Conservation (phyloP, 805 yeast species). For the Schwanniomyces yamadae region DNA sequence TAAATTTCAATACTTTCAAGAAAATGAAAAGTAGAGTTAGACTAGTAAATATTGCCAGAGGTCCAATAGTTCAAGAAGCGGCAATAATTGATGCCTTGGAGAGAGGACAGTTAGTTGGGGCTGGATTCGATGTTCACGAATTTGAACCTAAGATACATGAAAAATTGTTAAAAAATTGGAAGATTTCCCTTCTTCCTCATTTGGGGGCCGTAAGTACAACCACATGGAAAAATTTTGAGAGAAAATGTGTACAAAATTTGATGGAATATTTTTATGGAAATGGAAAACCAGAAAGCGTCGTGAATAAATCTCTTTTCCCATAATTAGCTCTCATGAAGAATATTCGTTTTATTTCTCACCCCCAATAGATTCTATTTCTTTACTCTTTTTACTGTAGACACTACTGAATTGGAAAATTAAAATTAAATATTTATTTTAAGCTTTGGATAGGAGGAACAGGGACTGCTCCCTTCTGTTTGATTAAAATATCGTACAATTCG, state of each 20-base stretch:
- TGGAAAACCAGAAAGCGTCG: constrained; percentile 27
- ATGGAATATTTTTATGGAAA: constrained; percentile 33
- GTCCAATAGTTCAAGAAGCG: constrained; percentile 39
- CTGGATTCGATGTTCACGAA: constrained; percentile 44
- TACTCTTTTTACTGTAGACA: too few species aligned
- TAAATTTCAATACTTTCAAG: constrained; percentile 29
- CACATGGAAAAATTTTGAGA: constrained; percentile 37
- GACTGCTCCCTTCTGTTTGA: constrained; percentile 3
- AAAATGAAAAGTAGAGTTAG: constrained; percentile 23
- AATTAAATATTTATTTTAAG: too few species aligned
- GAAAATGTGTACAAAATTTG: constrained; percentile 35
- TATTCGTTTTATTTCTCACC: too few species aligned
- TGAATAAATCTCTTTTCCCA: too few species aligned
- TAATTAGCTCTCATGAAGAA: too few species aligned
- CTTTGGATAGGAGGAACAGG: too few species aligned
- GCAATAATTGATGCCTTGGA: constrained; percentile 40
- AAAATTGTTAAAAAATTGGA: constrained; percentile 30
- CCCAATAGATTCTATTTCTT: too few species aligned
- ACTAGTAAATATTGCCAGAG: constrained; percentile 39
- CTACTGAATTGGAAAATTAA: too few species aligned
- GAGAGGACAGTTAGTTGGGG: constrained; percentile 41
- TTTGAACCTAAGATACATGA: constrained; percentile 39
- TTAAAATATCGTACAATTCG: constrained; percentile 3
- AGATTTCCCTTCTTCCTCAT: constrained; percentile 37
- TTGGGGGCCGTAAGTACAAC: constrained; percentile 35